Percentiles rank a stretch among this genome's conserved stretches.
These are phyloP conservation scores for Teunomyces barrocoloradensis DNA, from an alignment of 805 yeast genomes.

Conservation along the genomic window DNA sequence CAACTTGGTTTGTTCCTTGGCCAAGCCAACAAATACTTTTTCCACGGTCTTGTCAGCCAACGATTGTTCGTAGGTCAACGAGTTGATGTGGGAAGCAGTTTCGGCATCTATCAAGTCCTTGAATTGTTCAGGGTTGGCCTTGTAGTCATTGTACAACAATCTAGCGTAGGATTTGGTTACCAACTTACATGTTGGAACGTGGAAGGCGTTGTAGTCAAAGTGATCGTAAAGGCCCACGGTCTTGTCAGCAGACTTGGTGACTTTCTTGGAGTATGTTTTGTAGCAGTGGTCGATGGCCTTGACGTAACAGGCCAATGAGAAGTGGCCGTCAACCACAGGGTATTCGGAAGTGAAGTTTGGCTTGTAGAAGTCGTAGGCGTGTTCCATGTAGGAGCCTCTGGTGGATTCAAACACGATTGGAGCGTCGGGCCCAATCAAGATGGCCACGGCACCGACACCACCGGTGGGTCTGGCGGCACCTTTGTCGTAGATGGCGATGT, in stretches of 20 bases:
- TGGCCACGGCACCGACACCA: constrained; percentile 96
- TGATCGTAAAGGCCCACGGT: constrained; percentile 61
- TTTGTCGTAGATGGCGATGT: constrained; percentile 93
- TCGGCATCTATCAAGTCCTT: constrained; percentile 42
- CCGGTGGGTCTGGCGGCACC: constrained; percentile 99
- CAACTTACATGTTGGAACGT: constrained; percentile 96
- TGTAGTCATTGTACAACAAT: constrained; percentile 83
- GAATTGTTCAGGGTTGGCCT: constrained; percentile 62
- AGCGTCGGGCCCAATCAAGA: constrained; percentile 95
- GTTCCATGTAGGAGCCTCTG: constrained; percentile 93
- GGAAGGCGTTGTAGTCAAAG: constrained; percentile 95
- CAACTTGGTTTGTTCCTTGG: constrained; percentile 64
- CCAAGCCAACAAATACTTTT: constrained; percentile 75
- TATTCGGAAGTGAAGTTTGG: constrained; percentile 96
- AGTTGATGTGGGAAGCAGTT: constrained; percentile 51
- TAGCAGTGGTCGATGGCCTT: constrained; percentile 90
- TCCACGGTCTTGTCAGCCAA: constrained; percentile 78
- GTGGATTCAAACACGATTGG: constrained; percentile 88
- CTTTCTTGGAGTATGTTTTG: constrained; percentile 72
- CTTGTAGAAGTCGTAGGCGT: constrained; percentile 97
- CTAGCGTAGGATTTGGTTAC: constrained; percentile 93
- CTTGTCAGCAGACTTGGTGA: constrained; percentile 45
- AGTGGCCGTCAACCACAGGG: constrained; percentile 97
- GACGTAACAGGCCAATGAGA: constrained; percentile 88
- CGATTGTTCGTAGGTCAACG: constrained; percentile 69